Evolutionary conservation across 2,329 filamentous ascomycete species (phyloP), one percentile per base, ranked within the genome.

Genomic region (Rhytidhysteron rufulum): DNA sequence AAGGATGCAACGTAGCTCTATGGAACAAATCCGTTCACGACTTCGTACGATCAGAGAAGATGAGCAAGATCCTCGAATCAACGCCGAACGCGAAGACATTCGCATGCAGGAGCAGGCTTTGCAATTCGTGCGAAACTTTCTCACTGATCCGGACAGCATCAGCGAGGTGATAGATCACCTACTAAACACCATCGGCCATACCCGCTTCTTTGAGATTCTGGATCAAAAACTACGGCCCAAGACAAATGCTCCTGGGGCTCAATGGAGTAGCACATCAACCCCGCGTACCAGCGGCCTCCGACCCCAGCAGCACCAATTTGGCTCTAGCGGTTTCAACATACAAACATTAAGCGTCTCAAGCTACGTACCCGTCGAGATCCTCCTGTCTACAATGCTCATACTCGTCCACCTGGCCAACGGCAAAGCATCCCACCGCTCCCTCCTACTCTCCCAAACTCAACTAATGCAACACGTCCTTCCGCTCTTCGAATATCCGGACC

Each of bases 101-200:
- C 83, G 83, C 2, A 86, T 96, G 20, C 91, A 97, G 66, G 88
- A 95, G 60, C 90, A 97, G 65, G 87, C 85, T 0, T 78, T 97
- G 15, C 85, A 94, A 53, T 85, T 97, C 52, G 80, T 98, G 47
- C 80, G 91, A 40, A 98, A 98, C 63, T 73, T 97, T 22, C 86
- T 96, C 50, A 85, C 84, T 42, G 80, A 83, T 44, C 71, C 64
- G 51, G 79, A 62, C 33, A 48, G 64, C 50, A 74, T 67, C 50
- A 72, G 63, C 45, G 80, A 70, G 67, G 91, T 96, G 80, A 88
- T 96, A 45, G 89, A 95, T 57, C 83, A 86, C 55, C 67, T 97
- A 17, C 84, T 97, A 57, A 77, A 72, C 42, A 78, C 83, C 41
- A 75, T 96, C 34, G 87, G 88, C 1, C 79, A 87, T 57, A 80